phyloP scores from a whole-genome alignment of 176 grass and related monocot genomes.

The barley (Hordeum vulgare) region MorexV3_pseudomolecules_assembly NC_058521.1:482242028-482242527 shows the following conservation, averaged over 20 bases:
- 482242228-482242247: not conserved
- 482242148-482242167: not conserved
- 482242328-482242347: not conserved
- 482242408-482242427: no score
- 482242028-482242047: no score
- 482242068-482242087: not conserved
- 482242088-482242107: not conserved
- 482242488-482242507: no score
- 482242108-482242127: not conserved
- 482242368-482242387: not conserved
- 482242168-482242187: not conserved
- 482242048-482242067: no score
- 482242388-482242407: not conserved
- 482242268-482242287: not conserved
- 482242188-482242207: no score
- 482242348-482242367: slow-evolving; percentile 1
- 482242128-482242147: not conserved
- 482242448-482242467: not conserved
- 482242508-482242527: no score
- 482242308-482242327: not conserved
- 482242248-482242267: not conserved
- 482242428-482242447: no score
- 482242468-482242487: not conserved
- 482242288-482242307: not conserved
- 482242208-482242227: slow-evolving; percentile 3